Percentiles rank a stretch among this genome's conserved stretches.
Evolutionary conservation across 495 filamentous ascomycete species (phyloP).

Genomic region (Filosporella fistucella): DNA sequence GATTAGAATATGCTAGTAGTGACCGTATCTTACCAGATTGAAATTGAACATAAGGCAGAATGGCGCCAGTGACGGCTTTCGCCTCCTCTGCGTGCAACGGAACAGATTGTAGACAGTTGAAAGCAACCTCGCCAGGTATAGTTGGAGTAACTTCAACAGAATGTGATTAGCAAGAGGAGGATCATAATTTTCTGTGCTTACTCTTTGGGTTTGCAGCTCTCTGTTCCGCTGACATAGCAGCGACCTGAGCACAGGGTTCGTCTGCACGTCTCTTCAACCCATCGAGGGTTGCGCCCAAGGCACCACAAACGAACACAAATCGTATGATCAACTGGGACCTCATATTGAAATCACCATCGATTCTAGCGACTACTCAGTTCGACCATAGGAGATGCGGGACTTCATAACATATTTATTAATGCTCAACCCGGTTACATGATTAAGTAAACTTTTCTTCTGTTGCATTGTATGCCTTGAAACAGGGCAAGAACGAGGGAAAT

Average conservation of each 20-base stretch:
- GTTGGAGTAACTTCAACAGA: background rate
- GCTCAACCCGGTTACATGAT: too few relatives aligned
- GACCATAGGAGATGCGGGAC: too few relatives aligned
- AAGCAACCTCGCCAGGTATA: constrained; percentile 29
- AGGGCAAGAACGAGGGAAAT: too few relatives aligned
- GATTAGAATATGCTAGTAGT: background rate
- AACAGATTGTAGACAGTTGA: constrained; percentile 46
- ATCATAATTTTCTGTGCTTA: background rate
- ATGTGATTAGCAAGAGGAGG: background rate
- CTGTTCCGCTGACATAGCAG: background rate
- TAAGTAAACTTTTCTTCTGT: too few relatives aligned
- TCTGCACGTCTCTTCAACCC: too few relatives aligned
- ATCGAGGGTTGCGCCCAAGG: too few relatives aligned
- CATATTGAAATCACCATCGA: too few relatives aligned
- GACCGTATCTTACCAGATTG: constrained; percentile 23
- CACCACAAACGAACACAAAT: too few relatives aligned
- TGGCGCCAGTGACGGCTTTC: constrained; percentile 29
- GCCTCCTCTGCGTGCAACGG: constrained; percentile 46
- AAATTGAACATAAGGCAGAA: constrained; percentile 35
- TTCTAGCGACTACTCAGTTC: too few relatives aligned
- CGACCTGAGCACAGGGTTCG: constrained; percentile 1
- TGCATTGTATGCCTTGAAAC: too few relatives aligned
- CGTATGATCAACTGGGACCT: too few relatives aligned
- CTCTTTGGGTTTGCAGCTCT: background rate
- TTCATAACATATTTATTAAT: too few relatives aligned